Evolutionary conservation across 768 basidiomycete genomes (phyloP).

Genomic region (Mrakia gelida): DNA sequence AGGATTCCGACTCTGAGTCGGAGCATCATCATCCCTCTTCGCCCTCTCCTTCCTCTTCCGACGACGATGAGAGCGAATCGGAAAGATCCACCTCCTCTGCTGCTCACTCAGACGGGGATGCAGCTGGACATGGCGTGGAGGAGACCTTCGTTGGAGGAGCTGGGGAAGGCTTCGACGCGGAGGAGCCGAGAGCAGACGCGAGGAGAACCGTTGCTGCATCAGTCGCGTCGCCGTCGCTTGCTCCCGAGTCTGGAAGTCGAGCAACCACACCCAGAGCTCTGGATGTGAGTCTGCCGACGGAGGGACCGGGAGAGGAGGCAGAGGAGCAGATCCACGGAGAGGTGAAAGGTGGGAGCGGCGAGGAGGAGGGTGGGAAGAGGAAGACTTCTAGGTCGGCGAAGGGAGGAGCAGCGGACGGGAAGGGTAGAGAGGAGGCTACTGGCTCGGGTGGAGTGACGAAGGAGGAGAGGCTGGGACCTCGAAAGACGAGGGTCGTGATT

Average conservation of each 20-base stretch:
- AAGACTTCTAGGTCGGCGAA: not conserved
- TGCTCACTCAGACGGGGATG: not conserved
- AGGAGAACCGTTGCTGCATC: not conserved
- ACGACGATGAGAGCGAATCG: constrained; percentile 10
- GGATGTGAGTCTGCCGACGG: not conserved
- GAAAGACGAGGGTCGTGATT: constrained; percentile 55
- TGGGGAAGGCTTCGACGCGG: not conserved
- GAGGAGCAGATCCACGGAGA: not conserved
- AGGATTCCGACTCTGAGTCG: constrained; percentile 28
- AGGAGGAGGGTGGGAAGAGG: not conserved
- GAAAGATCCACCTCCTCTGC: not conserved
- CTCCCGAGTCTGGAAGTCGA: not conserved
- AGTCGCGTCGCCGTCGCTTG: not conserved
- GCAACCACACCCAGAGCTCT: not conserved
- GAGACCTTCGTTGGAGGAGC: not conserved
- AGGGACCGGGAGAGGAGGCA: not conserved
- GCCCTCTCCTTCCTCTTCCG: constrained; percentile 5
- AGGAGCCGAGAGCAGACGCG: not conserved
- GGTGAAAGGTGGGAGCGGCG: not conserved
- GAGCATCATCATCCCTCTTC: not conserved
- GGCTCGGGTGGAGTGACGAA: not conserved
- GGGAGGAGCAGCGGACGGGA: not conserved
- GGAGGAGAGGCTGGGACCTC: constrained; percentile 8
- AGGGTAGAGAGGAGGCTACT: not conserved
- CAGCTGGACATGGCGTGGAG: not conserved